Evolutionary conservation across 1,284 basidiomycete species (phyloP), one percentile per base, ranked within the genome.

Genomic region (Uromyces viciae-fabae): DNA sequence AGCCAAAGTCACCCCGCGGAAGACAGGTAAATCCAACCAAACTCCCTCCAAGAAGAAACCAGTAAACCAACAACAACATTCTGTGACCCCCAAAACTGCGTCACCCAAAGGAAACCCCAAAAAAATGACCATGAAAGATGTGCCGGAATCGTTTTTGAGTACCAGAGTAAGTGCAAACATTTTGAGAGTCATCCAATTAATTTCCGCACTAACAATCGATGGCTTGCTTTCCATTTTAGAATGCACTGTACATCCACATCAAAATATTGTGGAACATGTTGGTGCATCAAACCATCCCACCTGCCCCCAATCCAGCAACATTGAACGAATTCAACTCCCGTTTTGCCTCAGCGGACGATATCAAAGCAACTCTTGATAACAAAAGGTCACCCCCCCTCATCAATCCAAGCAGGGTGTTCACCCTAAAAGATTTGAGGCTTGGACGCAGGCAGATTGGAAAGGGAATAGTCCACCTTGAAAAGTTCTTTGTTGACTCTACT

Each of bases 181-280:
- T n/a, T n/a, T n/a, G n/a, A n/a, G n/a, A n/a, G n/a, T n/a, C n/a
- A n/a, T n/a, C n/a, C n/a, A n/a, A n/a, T n/a, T n/a, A n/a, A n/a
- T n/a, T n/a, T n/a, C n/a, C n/a, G n/a, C n/a, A n/a, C n/a, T n/a
- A n/a, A n/a, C n/a, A n/a, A n/a, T n/a, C n/a, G n/a, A n/a, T n/a
- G n/a, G n/a, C n/a, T n/a, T n/a, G n/a, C n/a, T n/a, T n/a, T n/a
- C n/a, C n/a, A n/a, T 56, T 43, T 22, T 28, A 79, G 77, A 54
- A 79, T 38, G 68, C 77, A 25, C 38, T 79, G 7, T 79, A 71
- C 31, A 42, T 62, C 28, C 68, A 79, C 42, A 72, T 79, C 7
- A 72, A 79, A 33, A 42, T 79, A 0, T 28, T 79, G 7, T 71
- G 66, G 52, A 68, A 68, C 14, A 56, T 72, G 15, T 8, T 71